Evolutionary conservation across 148 eudicot species (phyloP).

Genomic region (Salicornia ramosissima): DNA sequence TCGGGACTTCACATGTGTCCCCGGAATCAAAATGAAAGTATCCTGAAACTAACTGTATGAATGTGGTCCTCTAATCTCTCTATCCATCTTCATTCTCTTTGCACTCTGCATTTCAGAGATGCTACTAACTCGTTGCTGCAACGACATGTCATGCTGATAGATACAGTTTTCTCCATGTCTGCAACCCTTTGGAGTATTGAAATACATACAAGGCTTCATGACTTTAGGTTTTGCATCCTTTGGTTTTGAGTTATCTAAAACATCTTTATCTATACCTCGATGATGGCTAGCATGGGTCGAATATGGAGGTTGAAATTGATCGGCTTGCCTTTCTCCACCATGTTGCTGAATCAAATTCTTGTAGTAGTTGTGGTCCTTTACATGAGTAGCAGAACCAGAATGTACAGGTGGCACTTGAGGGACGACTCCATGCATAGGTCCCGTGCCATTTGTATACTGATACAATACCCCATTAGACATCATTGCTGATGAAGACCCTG

Average conservation of each 20-base stretch:
- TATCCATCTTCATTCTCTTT: conserved; percentile 77
- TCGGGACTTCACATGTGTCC: background rate
- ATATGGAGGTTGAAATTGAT: conserved; percentile 25
- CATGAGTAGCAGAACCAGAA: conserved; percentile 18
- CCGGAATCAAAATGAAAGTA: background rate
- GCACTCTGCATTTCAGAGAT: conserved; percentile 52
- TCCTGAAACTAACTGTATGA: conserved; percentile 12
- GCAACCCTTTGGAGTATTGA: conserved; percentile 63
- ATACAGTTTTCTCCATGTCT: conserved; percentile 62
- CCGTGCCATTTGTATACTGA: conserved; percentile 29
- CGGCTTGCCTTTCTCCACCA: conserved; percentile 48
- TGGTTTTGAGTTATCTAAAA: conserved; percentile 25
- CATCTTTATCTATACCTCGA: conserved; percentile 28
- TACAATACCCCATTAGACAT: conserved; percentile 34
- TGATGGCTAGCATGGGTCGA: conserved; percentile 30
- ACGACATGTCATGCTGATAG: conserved; percentile 48
- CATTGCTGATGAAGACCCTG: conserved; percentile 20
- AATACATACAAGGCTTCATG: conserved; percentile 66
- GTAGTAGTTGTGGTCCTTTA: conserved; percentile 53
- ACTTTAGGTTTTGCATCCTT: conserved; percentile 46
- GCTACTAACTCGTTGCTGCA: conserved; percentile 37
- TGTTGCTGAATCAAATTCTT: conserved; percentile 78
- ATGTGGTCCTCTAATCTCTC: conserved; percentile 57
- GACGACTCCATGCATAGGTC: conserved; percentile 16
- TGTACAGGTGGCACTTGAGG: conserved; percentile 19